Percentiles rank a stretch among this genome's conserved stretches.
Conservation (phyloP, 1,284 basidiomycete species). For the Cutaneotrichosporon sp. region DNA sequence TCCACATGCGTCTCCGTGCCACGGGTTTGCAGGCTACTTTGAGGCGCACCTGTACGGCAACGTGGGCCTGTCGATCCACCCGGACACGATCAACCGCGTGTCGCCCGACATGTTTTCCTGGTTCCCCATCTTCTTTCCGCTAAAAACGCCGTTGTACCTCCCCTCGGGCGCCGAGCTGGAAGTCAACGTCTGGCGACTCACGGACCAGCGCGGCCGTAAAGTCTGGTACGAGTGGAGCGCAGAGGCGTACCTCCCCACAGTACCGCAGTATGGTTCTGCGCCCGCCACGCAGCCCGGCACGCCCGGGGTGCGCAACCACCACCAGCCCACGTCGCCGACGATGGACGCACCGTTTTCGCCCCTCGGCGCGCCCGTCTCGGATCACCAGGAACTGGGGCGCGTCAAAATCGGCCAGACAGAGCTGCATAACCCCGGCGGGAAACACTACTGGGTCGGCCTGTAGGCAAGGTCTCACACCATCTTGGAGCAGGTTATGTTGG, state of each 20-base stretch:
- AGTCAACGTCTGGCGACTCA: conserved; percentile 90
- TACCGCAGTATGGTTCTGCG: conserved; percentile 2
- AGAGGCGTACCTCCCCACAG: conserved; percentile 71
- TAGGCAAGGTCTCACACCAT: too few species aligned
- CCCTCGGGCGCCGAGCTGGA: conserved; percentile 87
- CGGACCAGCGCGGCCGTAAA: conserved; percentile 59
- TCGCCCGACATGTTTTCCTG: conserved; percentile 96
- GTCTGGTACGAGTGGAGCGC: conserved; percentile 99
- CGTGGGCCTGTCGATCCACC: conserved; percentile 89
- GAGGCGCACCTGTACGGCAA: conserved; percentile 88
- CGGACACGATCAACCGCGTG: conserved; percentile 71
- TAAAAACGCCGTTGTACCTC: conserved; percentile 88
- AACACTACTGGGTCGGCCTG: conserved; percentile 87
- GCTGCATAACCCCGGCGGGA: conserved; percentile 82
- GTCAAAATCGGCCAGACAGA: conserved; percentile 89
- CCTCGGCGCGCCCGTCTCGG: not conserved
- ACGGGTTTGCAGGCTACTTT: conserved; percentile 97
- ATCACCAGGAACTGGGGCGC: conserved; percentile 28
- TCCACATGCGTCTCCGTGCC: conserved; percentile 87
- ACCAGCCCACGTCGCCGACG: conserved; percentile 30
- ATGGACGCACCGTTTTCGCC: conserved; percentile 50
- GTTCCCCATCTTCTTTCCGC: conserved; percentile 97
- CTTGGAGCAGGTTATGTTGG: too few species aligned
- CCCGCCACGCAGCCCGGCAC: conserved; percentile 3
- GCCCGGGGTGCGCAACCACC: not conserved